These are phyloP conservation scores for Tillandsia leiboldiana DNA, from an alignment of 176 grass and related monocot genomes.

Conservation along the genomic window DNA sequence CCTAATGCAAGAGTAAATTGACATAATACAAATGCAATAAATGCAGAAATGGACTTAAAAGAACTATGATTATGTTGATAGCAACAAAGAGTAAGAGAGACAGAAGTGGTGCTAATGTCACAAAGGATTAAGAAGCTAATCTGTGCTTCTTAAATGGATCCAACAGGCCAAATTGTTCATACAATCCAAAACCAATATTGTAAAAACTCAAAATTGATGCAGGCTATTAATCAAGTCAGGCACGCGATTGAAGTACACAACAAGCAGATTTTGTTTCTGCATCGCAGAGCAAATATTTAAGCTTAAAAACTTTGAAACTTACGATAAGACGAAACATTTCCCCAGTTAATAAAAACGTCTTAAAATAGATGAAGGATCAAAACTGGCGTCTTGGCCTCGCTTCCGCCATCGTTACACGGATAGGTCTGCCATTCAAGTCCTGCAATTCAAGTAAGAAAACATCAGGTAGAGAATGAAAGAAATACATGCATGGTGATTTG, in stretches of 20 bases:
- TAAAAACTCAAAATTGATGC: no score
- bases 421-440: slow-evolving; percentile 82
- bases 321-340: background rate
- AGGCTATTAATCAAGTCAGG: background rate
- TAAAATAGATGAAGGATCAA: slow-evolving; percentile 21
- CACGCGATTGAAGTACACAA: background rate
- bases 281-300: background rate
- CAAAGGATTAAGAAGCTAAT: no score
- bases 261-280: background rate
- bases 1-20: no score
- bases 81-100: no score
- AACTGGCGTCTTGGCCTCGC: slow-evolving; percentile 58
- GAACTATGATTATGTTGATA: no score
- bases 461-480: background rate
- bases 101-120: no score
- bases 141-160: no score
- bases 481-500: background rate
- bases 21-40: no score
- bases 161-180: no score
- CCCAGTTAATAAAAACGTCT: background rate
- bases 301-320: background rate
- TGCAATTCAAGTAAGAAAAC: slow-evolving; percentile 16
- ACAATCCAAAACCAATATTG: no score
- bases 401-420: slow-evolving; percentile 76
- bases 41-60: no score